Evolutionary conservation across 495 filamentous ascomycete genomes (phyloP).

Genomic region (Penicillium coffeae): DNA sequence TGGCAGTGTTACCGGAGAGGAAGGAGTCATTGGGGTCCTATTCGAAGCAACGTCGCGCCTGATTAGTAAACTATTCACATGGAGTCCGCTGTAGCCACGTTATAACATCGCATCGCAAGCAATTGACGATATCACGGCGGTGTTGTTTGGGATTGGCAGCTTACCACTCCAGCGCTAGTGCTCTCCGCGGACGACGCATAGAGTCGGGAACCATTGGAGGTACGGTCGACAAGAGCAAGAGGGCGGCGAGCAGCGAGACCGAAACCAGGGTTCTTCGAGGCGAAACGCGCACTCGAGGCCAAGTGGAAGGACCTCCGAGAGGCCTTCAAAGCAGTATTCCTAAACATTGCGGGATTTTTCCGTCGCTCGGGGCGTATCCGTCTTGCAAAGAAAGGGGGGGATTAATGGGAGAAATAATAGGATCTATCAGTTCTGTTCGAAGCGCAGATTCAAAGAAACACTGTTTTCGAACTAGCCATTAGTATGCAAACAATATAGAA

Average conservation of each 20-base stretch:
- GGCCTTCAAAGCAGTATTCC: slow-evolving; percentile 43
- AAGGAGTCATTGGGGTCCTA: slow-evolving; percentile 91
- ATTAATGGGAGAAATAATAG: not conserved
- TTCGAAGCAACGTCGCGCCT: slow-evolving; percentile 14
- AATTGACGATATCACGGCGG: slow-evolving; percentile 6
- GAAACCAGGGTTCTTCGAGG: slow-evolving; percentile 42
- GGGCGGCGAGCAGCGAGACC: slow-evolving; percentile 40
- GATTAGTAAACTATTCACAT: slow-evolving; percentile 24
- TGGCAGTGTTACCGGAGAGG: slow-evolving; percentile 89
- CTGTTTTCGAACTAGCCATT: not conserved
- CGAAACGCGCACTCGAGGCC: slow-evolving; percentile 39
- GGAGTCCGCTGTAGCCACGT: slow-evolving; percentile 7
- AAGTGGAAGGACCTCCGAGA: slow-evolving; percentile 47
- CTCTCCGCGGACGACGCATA: slow-evolving; percentile 57
- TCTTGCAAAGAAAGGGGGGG: slow-evolving; percentile 8
- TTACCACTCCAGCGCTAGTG: slow-evolving; percentile 33
- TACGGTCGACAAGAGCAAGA: slow-evolving; percentile 39
- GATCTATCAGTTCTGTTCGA: too few relatives aligned
- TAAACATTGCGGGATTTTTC: slow-evolving; percentile 43
- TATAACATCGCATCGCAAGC: slow-evolving; percentile 5
- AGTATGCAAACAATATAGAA: not conserved
- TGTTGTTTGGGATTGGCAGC: slow-evolving; percentile 11
- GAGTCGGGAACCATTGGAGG: slow-evolving; percentile 33
- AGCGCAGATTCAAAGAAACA: too few relatives aligned
- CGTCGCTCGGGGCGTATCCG: slow-evolving; percentile 11